A percentile compares a stretch with the other conserved stretches of the same genome.
Evolutionary conservation across 2,329 filamentous ascomycete genomes (phyloP).

Genomic region (Fonsecaea multimorphosa): DNA sequence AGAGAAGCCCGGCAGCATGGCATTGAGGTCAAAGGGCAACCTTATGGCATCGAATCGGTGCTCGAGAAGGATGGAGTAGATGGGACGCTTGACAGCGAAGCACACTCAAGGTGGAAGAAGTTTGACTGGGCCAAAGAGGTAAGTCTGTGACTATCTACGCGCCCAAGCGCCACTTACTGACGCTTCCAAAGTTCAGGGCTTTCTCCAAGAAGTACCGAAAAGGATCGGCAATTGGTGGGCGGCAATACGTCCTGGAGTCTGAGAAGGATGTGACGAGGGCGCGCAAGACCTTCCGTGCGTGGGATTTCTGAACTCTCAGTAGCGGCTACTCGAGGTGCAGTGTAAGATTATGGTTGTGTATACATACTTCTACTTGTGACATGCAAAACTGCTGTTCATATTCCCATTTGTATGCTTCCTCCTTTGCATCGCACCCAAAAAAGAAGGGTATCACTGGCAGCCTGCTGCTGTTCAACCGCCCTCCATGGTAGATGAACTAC

Average conservation of each 20-base stretch:
- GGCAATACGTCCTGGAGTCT: constrained; percentile 7
- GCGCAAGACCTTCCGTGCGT: background rate
- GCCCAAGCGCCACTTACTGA: background rate
- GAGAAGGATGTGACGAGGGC: background rate
- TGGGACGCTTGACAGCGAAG: background rate
- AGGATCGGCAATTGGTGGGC: constrained; percentile 13
- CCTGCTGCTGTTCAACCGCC: too few species aligned
- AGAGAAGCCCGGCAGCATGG: constrained; percentile 1
- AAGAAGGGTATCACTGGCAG: too few species aligned
- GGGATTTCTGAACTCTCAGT: background rate
- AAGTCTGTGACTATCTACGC: background rate
- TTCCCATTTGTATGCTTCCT: background rate
- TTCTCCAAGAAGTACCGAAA: constrained; percentile 13
- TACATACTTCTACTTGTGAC: background rate
- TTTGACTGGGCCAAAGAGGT: constrained; percentile 18
- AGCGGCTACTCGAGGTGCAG: background rate
- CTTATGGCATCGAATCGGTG: constrained; percentile 3
- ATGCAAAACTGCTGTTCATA: too few species aligned
- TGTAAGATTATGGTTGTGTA: background rate
- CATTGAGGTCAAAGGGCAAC: constrained; percentile 14
- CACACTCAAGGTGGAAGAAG: constrained; percentile 6
- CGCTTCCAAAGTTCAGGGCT: constrained; percentile 9
- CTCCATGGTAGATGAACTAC: too few species aligned
- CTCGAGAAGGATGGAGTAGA: constrained; percentile 9
- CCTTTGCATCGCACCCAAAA: background rate